Base-by-base conservation (phyloP, 306 rosid genomes). In the Begonia loranthoides region DNA sequence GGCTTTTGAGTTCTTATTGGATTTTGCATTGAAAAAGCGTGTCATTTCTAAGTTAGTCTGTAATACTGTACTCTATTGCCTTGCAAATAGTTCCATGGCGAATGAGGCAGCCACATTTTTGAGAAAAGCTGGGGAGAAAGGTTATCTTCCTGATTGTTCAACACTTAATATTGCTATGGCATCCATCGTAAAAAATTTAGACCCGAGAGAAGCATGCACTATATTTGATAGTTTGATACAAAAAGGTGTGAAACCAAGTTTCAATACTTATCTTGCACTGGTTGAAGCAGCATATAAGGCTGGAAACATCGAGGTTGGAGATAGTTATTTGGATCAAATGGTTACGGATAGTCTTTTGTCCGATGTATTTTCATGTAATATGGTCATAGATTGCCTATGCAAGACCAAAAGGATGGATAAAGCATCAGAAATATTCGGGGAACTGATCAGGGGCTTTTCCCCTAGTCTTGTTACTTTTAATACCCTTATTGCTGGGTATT, bases 401-500 rank as follows among this genome's bases (percentile, higher is more conserved):
- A 75, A 62, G 77, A 74, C 82, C 44, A 76, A 69, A 50, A 43
- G 73, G 79, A 68, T 76, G 72, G 84, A 76, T 41, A 75, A 61
- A 43, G 93, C 97, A 21, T 71, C 59, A 33, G 70, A 73, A 54
- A 57, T 69, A 54, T 84, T 81, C 52, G 57, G 50, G 17, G 68
- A 77, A 49, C 80, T 89, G 58, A 46, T 24, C 59, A 71, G 56
- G 33, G 88, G 90, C 12, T 68, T 77, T 52, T 52, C 59, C 61
- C 97, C 95, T 9, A 84, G 66, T 75, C 78, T 84, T 63, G 84
- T 89, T 45, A 89, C 97, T 54, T 77, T 75, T 53, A 89, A 84
- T 67, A 89, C 87, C 33, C 87, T 84, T 67, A 76, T 89, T 52
- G 36, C 73, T 49, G 93, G 93, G 38, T 62, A 71, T 75, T 75